Evolutionary conservation across 2,329 filamentous ascomycete species (phyloP).

Genomic region (Colletotrichum limetticola): DNA sequence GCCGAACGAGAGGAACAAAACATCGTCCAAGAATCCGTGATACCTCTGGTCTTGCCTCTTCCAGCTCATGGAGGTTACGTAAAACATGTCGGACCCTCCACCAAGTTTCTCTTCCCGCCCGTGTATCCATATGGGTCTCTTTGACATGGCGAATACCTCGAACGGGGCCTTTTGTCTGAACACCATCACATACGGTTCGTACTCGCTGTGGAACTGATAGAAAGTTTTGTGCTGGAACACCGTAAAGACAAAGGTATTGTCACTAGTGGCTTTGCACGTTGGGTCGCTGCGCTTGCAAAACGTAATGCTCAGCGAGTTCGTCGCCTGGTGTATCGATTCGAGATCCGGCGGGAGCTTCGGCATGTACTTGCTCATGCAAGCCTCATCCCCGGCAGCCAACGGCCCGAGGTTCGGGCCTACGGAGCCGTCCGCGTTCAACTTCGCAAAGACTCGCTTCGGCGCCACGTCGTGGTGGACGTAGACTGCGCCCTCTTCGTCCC

Average conservation of each 20-base stretch:
- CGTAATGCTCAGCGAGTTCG: conserved; percentile 67
- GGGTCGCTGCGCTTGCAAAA: conserved; percentile 61
- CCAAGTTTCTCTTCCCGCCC: conserved; percentile 52
- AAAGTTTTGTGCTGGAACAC: conserved; percentile 67
- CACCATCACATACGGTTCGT: conserved; percentile 66
- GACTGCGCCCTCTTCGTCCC: conserved; percentile 57
- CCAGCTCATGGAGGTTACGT: conserved; percentile 68
- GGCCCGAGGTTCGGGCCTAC: conserved; percentile 59
- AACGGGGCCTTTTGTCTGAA: conserved; percentile 61
- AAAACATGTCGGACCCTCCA: conserved; percentile 64
- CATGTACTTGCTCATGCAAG: conserved; percentile 58
- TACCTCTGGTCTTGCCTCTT: conserved; percentile 57
- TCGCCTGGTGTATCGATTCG: conserved; percentile 68
- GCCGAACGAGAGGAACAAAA: conserved; percentile 65
- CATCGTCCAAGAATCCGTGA: conserved; percentile 67
- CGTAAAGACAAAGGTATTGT: conserved; percentile 65
- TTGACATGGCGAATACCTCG: conserved; percentile 59
- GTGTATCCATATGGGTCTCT: conserved; percentile 65
- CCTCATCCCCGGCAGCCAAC: conserved; percentile 49
- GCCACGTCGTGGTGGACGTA: conserved; percentile 65
- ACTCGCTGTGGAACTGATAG: conserved; percentile 59
- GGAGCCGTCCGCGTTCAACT: conserved; percentile 55
- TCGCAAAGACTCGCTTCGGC: conserved; percentile 61
- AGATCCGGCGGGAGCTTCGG: conserved; percentile 47
- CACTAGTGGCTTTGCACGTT: conserved; percentile 51